phyloP scores from a whole-genome alignment of 768 basidiomycete species.

The Mycena epipterygia region DNA sequence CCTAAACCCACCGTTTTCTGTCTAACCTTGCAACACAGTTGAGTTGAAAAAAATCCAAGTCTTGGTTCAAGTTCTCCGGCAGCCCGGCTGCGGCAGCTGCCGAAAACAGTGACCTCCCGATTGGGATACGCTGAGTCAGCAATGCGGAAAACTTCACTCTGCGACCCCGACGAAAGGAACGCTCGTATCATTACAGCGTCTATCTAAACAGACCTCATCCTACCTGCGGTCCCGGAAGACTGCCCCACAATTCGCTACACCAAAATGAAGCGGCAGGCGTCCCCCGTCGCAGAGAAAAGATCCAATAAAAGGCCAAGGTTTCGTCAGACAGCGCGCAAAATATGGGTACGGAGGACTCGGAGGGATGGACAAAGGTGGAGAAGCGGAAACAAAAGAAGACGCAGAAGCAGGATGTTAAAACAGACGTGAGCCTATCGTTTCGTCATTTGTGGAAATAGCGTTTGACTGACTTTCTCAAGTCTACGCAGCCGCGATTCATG shows the following conservation, averaged over 20 bases:
- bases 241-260: not conserved
- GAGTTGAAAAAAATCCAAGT: too few relatives aligned
- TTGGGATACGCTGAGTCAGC: too few relatives aligned
- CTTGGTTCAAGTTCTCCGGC: too few relatives aligned
- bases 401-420: conserved; percentile 68
- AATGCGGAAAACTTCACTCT: too few relatives aligned
- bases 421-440: conserved; percentile 63
- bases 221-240: too few relatives aligned
- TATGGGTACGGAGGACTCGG: conserved; percentile 39
- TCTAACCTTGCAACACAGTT: too few relatives aligned
- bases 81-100: too few relatives aligned
- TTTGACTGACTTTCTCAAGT: conserved; percentile 44
- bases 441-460: not conserved
- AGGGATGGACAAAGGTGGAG: conserved; percentile 79
- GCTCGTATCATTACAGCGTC: too few relatives aligned
- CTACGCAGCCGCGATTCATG: conserved; percentile 80
- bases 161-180: too few relatives aligned
- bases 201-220: too few relatives aligned
- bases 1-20: too few relatives aligned
- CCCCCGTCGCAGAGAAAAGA: conserved; percentile 35
- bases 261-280: conserved; percentile 47
- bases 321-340: conserved; percentile 26
- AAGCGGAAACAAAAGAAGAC: conserved; percentile 80
- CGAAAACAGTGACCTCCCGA: too few relatives aligned
- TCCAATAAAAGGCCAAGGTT: conserved; percentile 58